These are phyloP conservation scores for Ustilago esculenta DNA, from an alignment of 1,284 basidiomycete species.

Conservation along the genomic window DNA sequence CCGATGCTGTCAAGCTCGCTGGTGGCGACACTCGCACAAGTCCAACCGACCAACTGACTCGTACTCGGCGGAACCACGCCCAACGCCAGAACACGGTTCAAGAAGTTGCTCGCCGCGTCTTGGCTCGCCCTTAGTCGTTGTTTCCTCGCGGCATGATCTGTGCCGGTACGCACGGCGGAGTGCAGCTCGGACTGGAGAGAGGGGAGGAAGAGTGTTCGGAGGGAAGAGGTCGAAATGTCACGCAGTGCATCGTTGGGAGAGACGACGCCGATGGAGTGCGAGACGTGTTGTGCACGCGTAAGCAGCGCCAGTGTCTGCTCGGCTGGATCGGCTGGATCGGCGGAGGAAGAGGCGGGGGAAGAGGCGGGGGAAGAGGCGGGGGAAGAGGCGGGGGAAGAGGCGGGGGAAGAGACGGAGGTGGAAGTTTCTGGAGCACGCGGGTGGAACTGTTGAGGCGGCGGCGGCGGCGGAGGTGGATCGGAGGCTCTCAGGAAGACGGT, in stretches of 20 bases:
- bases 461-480: conserved; percentile 31
- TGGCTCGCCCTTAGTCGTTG: conserved; percentile 19
- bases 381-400: conserved; percentile 3
- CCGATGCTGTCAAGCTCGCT: conserved; percentile 11
- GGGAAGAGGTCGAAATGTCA: conserved; percentile 55
- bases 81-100: conserved; percentile 19
- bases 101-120: conserved; percentile 25
- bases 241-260: conserved; percentile 49
- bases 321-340: conserved; percentile 6
- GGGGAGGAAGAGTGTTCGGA: conserved; percentile 54
- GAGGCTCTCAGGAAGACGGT: conserved; percentile 31
- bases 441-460: conserved; percentile 23
- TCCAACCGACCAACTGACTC: conserved; percentile 17
- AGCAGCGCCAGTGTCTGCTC: conserved; percentile 23
- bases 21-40: neutral
- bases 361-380: neutral
- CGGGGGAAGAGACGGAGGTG: conserved; percentile 6
- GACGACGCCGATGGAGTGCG: conserved; percentile 51
- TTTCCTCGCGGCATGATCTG: conserved; percentile 20
- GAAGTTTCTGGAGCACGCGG: conserved; percentile 16
- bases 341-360: neutral
- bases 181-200: conserved; percentile 46
- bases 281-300: conserved; percentile 33
- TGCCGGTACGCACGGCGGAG: conserved; percentile 9
- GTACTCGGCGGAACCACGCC: conserved; percentile 36